Conservation (phyloP, 371 early-diverging fungal species). For the Mucor indicus region DNA sequence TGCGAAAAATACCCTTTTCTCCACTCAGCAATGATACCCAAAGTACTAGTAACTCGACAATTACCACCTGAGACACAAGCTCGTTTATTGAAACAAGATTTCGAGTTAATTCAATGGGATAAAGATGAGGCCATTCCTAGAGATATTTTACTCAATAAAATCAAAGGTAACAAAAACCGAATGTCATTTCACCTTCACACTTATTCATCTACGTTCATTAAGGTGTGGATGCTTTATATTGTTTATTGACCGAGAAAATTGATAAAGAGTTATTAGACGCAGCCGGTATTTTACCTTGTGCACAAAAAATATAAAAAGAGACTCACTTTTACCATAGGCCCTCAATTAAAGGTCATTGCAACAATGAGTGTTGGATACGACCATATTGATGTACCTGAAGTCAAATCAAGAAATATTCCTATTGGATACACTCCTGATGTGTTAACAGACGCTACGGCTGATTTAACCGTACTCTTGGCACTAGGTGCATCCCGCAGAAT, state of each 20-base stretch:
- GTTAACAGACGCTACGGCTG: slow-evolving; percentile 87
- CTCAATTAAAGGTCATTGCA: slow-evolving; percentile 60
- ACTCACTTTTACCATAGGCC: slow-evolving; percentile 20
- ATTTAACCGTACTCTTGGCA: slow-evolving; percentile 73
- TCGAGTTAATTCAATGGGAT: slow-evolving; percentile 43
- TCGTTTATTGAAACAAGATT: slow-evolving; percentile 5
- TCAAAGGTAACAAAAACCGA: slow-evolving; percentile 20
- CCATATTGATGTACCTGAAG: slow-evolving; percentile 64
- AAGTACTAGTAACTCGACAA: slow-evolving; percentile 38
- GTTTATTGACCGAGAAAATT: slow-evolving; percentile 71
- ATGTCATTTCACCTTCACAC: background rate
- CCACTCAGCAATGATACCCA: slow-evolving; percentile 11
- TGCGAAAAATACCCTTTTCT: too few relatives aligned
- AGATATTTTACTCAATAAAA: slow-evolving; percentile 21
- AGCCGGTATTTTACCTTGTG: slow-evolving; percentile 33
- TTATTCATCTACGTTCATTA: background rate
- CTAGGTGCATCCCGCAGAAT: slow-evolving; percentile 72
- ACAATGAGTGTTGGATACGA: slow-evolving; percentile 85
- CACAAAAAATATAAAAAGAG: background rate
- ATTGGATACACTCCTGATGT: slow-evolving; percentile 89
- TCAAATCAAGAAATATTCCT: slow-evolving; percentile 46
- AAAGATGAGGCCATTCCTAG: slow-evolving; percentile 41
- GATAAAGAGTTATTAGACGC: slow-evolving; percentile 67
- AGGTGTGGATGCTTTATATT: slow-evolving; percentile 63
- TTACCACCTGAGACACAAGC: slow-evolving; percentile 39